These are phyloP conservation scores for Talaromyces amestolkiae DNA, from an alignment of 2,329 filamentous ascomycete genomes.

Conservation along the genomic window DNA sequence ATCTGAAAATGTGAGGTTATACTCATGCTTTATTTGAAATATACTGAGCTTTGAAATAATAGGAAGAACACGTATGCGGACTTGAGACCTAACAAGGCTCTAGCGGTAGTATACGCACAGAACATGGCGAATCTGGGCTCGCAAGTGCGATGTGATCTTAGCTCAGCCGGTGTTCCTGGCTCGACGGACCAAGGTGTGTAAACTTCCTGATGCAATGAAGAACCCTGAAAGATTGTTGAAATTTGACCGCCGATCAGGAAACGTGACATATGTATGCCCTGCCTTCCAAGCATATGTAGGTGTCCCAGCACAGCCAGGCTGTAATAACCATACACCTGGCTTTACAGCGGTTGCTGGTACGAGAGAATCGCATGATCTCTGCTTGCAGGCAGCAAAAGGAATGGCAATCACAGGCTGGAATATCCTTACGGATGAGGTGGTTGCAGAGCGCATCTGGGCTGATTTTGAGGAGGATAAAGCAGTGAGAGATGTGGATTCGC, in stretches of 20 bases:
- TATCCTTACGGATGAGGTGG: background rate
- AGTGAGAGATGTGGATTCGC: background rate
- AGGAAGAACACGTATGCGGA: constrained; percentile 8
- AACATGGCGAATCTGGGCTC: background rate
- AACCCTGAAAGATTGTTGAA: too few relatives aligned
- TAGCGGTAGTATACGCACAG: background rate
- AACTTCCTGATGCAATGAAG: too few relatives aligned
- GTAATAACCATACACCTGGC: constrained; percentile 6
- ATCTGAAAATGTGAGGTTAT: background rate
- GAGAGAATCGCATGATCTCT: constrained; percentile 6
- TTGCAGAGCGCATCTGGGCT: background rate
- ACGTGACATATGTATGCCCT: constrained; percentile 2
- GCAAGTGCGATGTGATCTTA: constrained; percentile 1
- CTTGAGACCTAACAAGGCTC: constrained; percentile 2
- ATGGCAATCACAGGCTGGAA: constrained; percentile 1
- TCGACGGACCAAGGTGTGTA: background rate
- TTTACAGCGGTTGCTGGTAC: constrained; percentile 4
- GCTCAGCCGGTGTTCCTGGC: background rate
- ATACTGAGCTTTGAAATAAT: too few relatives aligned
- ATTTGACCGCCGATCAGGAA: background rate
- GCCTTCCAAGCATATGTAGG: constrained; percentile 7
- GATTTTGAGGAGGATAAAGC: constrained; percentile 3
- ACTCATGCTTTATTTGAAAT: too few relatives aligned
- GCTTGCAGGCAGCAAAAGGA: constrained; percentile 6
- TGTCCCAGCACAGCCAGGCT: background rate